Evolutionary conservation across 2,329 filamentous ascomycete genomes (phyloP), one percentile per base, ranked within the genome.

Genomic region (Capronia epimyces): DNA sequence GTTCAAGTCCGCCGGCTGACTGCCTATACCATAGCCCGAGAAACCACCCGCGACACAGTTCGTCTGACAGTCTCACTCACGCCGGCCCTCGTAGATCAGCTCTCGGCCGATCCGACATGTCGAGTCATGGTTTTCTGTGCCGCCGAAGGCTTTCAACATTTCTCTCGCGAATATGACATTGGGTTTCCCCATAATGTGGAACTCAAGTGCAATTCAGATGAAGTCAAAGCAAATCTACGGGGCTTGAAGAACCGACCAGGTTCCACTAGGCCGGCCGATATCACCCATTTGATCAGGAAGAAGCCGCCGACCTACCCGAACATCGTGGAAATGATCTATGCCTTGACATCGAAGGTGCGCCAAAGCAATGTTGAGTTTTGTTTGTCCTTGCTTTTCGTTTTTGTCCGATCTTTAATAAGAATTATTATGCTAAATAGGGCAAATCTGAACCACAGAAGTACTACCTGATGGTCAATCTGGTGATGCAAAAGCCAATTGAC

Each of bases 221-320:
- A 96, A 50, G 79, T 96, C 60, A 93, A 91, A 68, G 85, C 86
- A n/a, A 98, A 97, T 66, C 77, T 95, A 60, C 86, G 93, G 60
- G 93, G 93, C 3, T 71, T 98, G 55, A 98, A 98, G 71, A 96
- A 95, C 67, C 95, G 93, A 67, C 88, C 91, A 5, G 93, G 93
- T 18, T 94, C 93, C 39, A 98, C 93, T 34, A 83, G 89, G 63
- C 93, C 93, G 6, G 89, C 88, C 41, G 93, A 98, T 69, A 86
- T 98, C 55, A 98, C 93, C 6, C 75, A 79, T 58, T 78, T 81
- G 53, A 74, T 97, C 40, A 79, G 87, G 24, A 83, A 80, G 57
- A 79, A 82, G 9, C 21, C 46, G 9, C 21, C 46, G 7, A 64
- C 75, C 15, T 94, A 91, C 64, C 72, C 73, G 47, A 97, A 97